Evolutionary conservation across 495 filamentous ascomycete genomes (phyloP), one percentile per base, ranked within the genome.

Genomic region (Aspergillus funiculosus): DNA sequence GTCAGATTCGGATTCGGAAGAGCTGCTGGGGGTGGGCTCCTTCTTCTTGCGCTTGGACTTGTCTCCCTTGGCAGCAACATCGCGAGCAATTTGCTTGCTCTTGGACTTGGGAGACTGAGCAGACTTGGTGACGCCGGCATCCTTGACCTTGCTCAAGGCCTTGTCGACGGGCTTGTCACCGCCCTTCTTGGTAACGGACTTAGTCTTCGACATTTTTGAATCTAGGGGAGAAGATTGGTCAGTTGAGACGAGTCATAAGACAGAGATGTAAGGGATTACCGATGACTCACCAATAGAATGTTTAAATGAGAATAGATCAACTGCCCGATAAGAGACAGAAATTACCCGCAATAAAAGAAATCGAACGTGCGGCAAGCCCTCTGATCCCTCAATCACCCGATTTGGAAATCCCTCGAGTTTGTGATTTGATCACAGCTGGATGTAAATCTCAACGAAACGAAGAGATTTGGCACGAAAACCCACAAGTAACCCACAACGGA

Each of bases 131-230:
- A 77, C 65, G 40, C 65, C 72, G 52, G 68, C 61, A 55, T 70
- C 63, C 66, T 76, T 76, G 68, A 74, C 73, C 63, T 75, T 74
- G 62, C 56, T 66, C 54, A 76, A 39, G 53, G 61, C 43, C 66
- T 76, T 75, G 65, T 62, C 61, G 60, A 60, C 58, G 43, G 59
- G 50, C 61, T 73, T 73, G 43, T 74, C 66, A 46, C 53, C 61
- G 47, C 47, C 61, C 62, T 71, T 71, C 40, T 54, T 58, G 54
- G 63, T 27, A 63, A 65, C 60, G 39, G 62, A 58, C 63, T 77
- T 77, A 40, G 72, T 68, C 63, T 76, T 76, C 35, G 71, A 74
- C 74, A 78, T 78, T 55, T n/a, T 53, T 67, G 59, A 58, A 55
- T 67, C 48, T 34, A 49, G 32, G n/a, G 24, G 46, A 19, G 32